Base-by-base conservation (phyloP, 352 stramenopile genomes). In the Globisporangium iwayamae region DNA sequence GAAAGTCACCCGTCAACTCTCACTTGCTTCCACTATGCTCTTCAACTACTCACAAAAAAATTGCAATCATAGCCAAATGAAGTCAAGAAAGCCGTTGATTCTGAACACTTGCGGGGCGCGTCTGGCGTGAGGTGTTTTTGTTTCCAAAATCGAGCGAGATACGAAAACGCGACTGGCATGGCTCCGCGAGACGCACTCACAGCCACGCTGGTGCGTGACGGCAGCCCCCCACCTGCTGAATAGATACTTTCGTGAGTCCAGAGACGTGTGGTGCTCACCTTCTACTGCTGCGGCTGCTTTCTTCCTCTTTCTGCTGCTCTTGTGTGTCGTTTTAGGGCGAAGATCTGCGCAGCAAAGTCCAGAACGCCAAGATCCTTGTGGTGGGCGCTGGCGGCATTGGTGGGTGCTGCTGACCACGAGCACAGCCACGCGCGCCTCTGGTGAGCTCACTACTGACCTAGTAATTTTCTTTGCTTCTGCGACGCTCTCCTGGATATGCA, bases 361-460 rank as follows among this genome's bases (percentile, higher is more conserved):
- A 87, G 53, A 80, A 68, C 52, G 80, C 83, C 52, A 96, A 91
- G 65, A 93, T 99, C 63, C 77, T 99, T 14, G 91, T 99, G 14
- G 93, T 99, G 34, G 98, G 98, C 32, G 96, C 97, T 2, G 98
- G 98, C 14, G 98, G 98, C 62, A 99, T 99, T 69, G 98, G 97
- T 73, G 70, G 20, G 76, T 61, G 32, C 10, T 61, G 32, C 10
- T 45, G 30, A n/a, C 30, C 43, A 46, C n/a, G 20, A 34, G 0
- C 16, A 34, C 43, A 58, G 30, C 32, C 10, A 32, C 38, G 6
- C 22, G 16, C 18, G 36, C 36, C 18, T 62, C 56, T 50, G 18
- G 8, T 4, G 9, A 63, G 4, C 36, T 22, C 16, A 3, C 4
- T 55, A 22, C 30, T 63, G 56, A 63, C 43, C n/a, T 47, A 10